These are phyloP conservation scores for Chenopodium formosanum DNA, from an alignment of 148 eudicot genomes.

Conservation along the genomic window DNA sequence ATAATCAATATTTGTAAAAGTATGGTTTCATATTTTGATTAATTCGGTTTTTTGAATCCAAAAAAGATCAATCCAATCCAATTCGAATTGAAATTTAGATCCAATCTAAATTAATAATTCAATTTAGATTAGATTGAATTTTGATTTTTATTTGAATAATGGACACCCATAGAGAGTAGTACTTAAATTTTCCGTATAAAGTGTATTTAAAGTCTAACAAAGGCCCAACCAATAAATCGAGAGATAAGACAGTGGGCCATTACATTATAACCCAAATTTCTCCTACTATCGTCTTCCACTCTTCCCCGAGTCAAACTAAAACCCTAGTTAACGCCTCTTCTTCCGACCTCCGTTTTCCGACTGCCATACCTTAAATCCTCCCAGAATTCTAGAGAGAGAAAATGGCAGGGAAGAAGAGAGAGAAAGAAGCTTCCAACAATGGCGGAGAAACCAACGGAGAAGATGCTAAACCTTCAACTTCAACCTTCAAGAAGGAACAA, in stretches of 20 bases:
- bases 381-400: not conserved
- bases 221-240: not conserved
- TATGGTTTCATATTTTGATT: too few relatives aligned
- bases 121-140: too few relatives aligned
- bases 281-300: not conserved
- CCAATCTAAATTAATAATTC: too few relatives aligned
- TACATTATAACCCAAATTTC: not conserved
- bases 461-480: conserved; percentile 23
- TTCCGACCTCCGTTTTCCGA: not conserved
- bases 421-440: conserved; percentile 18
- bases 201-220: too few relatives aligned
- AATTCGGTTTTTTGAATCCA: too few relatives aligned
- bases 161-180: too few relatives aligned
- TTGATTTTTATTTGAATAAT: too few relatives aligned
- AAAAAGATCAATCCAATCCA: too few relatives aligned
- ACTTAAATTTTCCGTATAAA: too few relatives aligned
- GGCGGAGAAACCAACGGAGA: not conserved
- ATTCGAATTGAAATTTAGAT: too few relatives aligned
- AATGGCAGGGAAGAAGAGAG: not conserved
- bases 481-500: conserved; percentile 19
- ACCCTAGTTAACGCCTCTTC: not conserved
- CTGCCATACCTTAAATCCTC: too few relatives aligned
- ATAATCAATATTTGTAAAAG: too few relatives aligned
- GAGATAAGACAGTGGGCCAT: not conserved
- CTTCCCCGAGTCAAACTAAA: not conserved